Percentiles rank a stretch among this genome's conserved stretches.
phyloP scores from a whole-genome alignment of 2,329 filamentous ascomycete genomes.

The Fragosphaeria purpurea region DNA sequence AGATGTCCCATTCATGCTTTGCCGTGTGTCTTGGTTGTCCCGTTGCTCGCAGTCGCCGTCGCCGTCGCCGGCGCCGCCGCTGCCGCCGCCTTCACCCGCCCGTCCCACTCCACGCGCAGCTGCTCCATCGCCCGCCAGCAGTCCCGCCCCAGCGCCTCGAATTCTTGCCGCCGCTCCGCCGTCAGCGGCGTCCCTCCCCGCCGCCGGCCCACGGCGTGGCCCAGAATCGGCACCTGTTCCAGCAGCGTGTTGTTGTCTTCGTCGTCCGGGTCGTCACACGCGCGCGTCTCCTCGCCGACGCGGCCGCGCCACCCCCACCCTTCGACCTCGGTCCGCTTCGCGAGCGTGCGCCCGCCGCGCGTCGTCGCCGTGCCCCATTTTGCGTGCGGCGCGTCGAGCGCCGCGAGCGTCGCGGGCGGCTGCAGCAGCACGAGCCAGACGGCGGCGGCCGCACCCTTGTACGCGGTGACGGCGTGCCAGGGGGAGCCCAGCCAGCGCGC shows the following conservation, averaged over 20 bases:
- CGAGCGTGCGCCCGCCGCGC: constrained; percentile 42
- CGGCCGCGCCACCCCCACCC: constrained; percentile 70
- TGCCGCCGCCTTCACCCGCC: not conserved
- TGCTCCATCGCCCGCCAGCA: constrained; percentile 65
- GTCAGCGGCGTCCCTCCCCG: constrained; percentile 49
- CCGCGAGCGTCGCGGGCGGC: constrained; percentile 51
- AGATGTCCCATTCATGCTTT: too few relatives aligned
- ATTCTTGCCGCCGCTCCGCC: constrained; percentile 47
- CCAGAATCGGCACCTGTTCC: constrained; percentile 20
- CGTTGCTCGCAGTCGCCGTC: not conserved
- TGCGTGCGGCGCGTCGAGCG: constrained; percentile 38
- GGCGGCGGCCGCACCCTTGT: constrained; percentile 65
- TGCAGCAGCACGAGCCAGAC: constrained; percentile 73
- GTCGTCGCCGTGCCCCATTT: constrained; percentile 83
- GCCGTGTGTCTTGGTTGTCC: not conserved
- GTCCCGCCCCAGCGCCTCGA: constrained; percentile 49
- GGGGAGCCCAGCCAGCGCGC: constrained; percentile 72
- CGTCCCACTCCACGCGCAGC: constrained; percentile 57
- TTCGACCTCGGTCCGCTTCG: constrained; percentile 72
- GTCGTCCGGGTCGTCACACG: constrained; percentile 32
- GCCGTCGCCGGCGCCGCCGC: not conserved
- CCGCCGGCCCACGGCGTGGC: constrained; percentile 48
- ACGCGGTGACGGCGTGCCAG: constrained; percentile 74
- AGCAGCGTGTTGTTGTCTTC: constrained; percentile 22
- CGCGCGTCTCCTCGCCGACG: constrained; percentile 36